A percentile compares a stretch with the other conserved stretches of the same genome.
Evolutionary conservation across 2,329 filamentous ascomycete species (phyloP).

Genomic region (Plectosphaerella sp.): DNA sequence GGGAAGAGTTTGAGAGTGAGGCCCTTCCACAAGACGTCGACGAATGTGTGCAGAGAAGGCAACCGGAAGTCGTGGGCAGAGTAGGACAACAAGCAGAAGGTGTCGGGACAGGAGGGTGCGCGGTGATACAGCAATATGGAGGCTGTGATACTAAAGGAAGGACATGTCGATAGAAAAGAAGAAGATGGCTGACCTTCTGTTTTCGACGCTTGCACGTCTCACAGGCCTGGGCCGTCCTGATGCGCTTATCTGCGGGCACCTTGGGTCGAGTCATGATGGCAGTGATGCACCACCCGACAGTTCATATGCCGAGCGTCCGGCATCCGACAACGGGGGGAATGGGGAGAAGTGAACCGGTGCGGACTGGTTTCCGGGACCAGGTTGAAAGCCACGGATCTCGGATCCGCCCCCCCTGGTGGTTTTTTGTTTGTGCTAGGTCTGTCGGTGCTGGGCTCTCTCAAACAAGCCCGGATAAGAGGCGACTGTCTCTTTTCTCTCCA

Average conservation of each 20-base stretch:
- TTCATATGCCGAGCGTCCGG: constrained; percentile 5
- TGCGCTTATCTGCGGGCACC: constrained; percentile 55
- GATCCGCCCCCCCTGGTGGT: background rate
- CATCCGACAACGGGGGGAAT: constrained; percentile 10
- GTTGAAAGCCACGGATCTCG: background rate
- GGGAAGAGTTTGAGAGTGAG: no score
- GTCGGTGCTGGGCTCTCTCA: no score
- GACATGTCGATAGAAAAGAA: background rate
- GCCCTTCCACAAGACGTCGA: no score
- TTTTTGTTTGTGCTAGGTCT: no score
- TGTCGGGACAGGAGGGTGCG: no score
- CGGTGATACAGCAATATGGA: background rate
- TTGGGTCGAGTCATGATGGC: constrained; percentile 46
- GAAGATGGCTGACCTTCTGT: constrained; percentile 52
- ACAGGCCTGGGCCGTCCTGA: constrained; percentile 60
- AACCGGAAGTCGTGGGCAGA: no score
- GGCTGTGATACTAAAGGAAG: background rate
- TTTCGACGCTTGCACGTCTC: constrained; percentile 62
- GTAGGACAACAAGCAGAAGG: no score
- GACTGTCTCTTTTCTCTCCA: background rate
- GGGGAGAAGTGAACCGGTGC: background rate
- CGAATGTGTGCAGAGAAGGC: no score
- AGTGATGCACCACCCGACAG: constrained; percentile 11
- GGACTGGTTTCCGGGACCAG: background rate
- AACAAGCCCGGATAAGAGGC: background rate